Percentiles rank a stretch among this genome's conserved stretches.
Evolutionary conservation across 441 rosid genomes (phyloP).

Genomic region (Populus tomentosa): DNA sequence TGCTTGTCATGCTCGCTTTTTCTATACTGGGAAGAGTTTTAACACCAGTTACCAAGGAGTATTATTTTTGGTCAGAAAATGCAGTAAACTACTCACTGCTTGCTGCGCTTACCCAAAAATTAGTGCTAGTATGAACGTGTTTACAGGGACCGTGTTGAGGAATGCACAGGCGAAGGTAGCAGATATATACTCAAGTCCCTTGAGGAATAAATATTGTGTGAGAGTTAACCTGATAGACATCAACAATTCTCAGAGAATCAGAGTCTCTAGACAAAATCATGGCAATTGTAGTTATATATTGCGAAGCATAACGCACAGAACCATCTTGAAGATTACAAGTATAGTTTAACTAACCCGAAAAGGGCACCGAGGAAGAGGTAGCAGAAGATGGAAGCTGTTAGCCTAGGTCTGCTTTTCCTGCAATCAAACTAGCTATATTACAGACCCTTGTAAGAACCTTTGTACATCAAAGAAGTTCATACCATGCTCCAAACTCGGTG

Average conservation of each 20-base stretch:
- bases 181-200: conserved; percentile 63
- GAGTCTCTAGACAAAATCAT: not conserved
- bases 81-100: not conserved
- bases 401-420: conserved; percentile 61
- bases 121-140: conserved; percentile 55
- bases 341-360: conserved; percentile 40
- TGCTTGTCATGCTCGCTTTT: conserved; percentile 33
- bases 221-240: conserved; percentile 42
- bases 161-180: conserved; percentile 61
- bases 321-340: not conserved
- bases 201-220: conserved; percentile 50
- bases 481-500: not conserved
- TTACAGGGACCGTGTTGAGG: conserved; percentile 57
- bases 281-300: not conserved
- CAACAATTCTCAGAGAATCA: not conserved
- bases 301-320: not conserved
- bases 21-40: conserved; percentile 37
- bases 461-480: not conserved
- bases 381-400: conserved; percentile 45
- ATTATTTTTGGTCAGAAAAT: not conserved
- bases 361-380: conserved; percentile 54
- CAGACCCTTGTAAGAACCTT: not conserved
- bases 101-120: conserved; percentile 42
- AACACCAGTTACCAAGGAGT: not conserved
- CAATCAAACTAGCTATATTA: conserved; percentile 8